phyloP scores from a whole-genome alignment of 108 stramenopile species.

The Nannochloropsis oceanica region DNA sequence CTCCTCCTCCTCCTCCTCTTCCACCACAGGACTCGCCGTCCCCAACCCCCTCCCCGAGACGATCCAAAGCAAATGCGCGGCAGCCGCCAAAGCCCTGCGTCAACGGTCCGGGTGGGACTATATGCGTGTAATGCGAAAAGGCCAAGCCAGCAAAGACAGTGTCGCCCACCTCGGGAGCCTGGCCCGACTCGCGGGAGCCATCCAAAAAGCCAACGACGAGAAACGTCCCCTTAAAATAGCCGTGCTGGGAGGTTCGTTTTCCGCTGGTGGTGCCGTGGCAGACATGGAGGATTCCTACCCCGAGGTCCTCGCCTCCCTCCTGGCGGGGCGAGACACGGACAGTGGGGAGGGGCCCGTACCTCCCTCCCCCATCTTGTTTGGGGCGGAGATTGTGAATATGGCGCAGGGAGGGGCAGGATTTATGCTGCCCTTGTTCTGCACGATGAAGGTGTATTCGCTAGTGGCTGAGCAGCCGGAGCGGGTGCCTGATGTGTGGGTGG shows the following conservation, averaged over 20 bases:
- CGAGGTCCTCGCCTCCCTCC: not conserved
- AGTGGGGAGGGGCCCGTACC: not conserved
- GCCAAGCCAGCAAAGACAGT: not conserved
- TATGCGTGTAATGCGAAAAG: not conserved
- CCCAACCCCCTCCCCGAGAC: not conserved
- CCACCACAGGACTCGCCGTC: not conserved
- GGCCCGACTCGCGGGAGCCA: not conserved
- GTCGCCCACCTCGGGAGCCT: not conserved
- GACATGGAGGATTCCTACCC: not conserved
- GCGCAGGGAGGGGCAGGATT: not conserved
- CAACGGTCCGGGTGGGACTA: not conserved
- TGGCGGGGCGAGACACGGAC: not conserved
- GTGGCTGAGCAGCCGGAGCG: not conserved
- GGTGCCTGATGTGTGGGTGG: not conserved
- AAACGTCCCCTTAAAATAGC: not conserved
- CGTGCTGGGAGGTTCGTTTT: not conserved
- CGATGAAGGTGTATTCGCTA: not conserved
- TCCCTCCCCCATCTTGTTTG: not conserved
- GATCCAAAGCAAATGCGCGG: not conserved
- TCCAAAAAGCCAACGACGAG: not conserved
- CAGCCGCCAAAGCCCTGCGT: not conserved
- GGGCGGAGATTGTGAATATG: not conserved
- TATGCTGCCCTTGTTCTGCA: not conserved
- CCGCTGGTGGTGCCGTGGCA: not conserved
- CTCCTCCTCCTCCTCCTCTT: not conserved